Base-by-base conservation (phyloP, 306 rosid species). In the Spatholobus suberectus region DNA sequence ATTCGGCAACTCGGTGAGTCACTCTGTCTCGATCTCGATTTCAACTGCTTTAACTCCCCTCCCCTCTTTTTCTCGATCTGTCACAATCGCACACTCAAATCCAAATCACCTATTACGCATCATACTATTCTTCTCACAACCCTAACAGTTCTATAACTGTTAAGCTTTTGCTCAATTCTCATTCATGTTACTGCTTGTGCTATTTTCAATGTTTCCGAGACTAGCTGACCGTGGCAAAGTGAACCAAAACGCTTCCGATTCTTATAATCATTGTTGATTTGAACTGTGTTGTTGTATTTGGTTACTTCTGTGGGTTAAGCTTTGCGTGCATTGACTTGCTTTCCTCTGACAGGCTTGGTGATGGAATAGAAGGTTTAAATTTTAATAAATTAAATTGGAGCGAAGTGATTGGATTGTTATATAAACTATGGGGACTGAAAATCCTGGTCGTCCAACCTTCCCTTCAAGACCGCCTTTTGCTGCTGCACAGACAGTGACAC, bases 401-500 rank as follows among this genome's bases (percentile, higher is more conserved):
- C 54, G 18, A n/a, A 62, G 80, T 73, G 80, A 75, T n/a, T 85
- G 47, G 76, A 61, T 75, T 83, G 75, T 81, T 59, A 66, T 62
- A 58, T 77, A 67, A 87, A 32, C 84, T 58, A 94, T 94, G 95
- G 97, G 96, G 89, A 90, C 97, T 90, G 97, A 94, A 83, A 91
- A 94, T 79, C 90, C 92, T 17, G 92, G 94, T 82, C 96, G 88
- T 51, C 92, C 90, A 14, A 89, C 84, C 79, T 87, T 93, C 77
- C 87, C 94, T 70, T 20, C 91, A 63, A 92, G 98, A 77, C 98
- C 90, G 66, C 92, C 97, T 76, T 94, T 86, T 81, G 83, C 89
- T 67, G 85, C 92, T 69, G 82, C 89, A 18, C 95, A 81, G 81
- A 88, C 88, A 13, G 46, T 86, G 82, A 43, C 92, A 2, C 99